These are phyloP conservation scores for Lathyrus tuberosus DNA, from an alignment of 306 rosid species.

Conservation along the genomic window DNA sequence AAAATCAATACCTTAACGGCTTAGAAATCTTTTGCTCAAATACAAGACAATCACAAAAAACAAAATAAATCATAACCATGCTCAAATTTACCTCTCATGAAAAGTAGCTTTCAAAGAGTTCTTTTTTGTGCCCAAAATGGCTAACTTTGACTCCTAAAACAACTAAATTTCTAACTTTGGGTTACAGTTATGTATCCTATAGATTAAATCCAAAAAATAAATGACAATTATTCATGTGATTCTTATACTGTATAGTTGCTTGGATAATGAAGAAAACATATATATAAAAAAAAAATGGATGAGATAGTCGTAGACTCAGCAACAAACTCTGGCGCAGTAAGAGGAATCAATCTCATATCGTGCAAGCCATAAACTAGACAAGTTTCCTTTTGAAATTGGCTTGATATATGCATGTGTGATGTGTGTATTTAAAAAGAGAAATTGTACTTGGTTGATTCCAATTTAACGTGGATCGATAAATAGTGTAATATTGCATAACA, in stretches of 20 bases:
- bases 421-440: not conserved
- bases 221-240: not conserved
- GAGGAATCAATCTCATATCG: slow-evolving; percentile 39
- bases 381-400: slow-evolving; percentile 15
- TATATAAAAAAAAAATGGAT: not conserved
- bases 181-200: not conserved
- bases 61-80: slow-evolving; percentile 16
- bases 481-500: not conserved
- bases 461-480: not conserved
- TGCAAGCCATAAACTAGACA: slow-evolving; percentile 46
- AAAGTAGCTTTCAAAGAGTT: slow-evolving; percentile 35
- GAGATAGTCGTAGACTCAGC: slow-evolving; percentile 27
- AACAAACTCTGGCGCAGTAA: slow-evolving; percentile 42
- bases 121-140: not conserved
- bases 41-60: slow-evolving; percentile 30
- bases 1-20: slow-evolving; percentile 37
- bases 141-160: not conserved
- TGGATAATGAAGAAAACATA: not conserved
- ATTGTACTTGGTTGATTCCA: not conserved
- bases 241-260: not conserved
- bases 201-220: slow-evolving; percentile 6
- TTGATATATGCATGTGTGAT: not conserved
- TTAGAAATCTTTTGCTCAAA: slow-evolving; percentile 13
- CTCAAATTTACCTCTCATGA: slow-evolving; percentile 21
- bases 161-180: not conserved